These are phyloP conservation scores for Rhizoclosmatium sp. DNA, from an alignment of 192 early-diverging fungal species.

Conservation along the genomic window DNA sequence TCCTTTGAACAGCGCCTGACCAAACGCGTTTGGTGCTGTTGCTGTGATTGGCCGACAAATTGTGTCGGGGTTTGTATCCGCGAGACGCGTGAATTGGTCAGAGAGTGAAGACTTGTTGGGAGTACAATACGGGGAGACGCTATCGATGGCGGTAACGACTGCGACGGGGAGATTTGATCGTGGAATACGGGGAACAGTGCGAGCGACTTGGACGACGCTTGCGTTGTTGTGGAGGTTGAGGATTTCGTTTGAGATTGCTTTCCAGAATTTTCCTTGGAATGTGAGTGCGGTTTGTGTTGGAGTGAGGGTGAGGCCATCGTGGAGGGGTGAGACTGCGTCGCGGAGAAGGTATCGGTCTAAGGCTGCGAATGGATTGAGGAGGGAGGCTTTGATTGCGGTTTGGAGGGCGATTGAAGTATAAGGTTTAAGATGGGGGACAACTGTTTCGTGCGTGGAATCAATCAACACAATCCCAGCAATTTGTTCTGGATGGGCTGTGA, in stretches of 20 bases:
- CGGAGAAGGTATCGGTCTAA: not conserved
- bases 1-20: not conserved
- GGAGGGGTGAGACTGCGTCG: too few relatives aligned
- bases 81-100: not conserved
- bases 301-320: not conserved
- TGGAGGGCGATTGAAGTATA: not conserved
- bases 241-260: slow-evolving; percentile 24
- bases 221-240: not conserved
- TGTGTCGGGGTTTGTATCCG: not conserved
- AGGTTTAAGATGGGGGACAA: not conserved
- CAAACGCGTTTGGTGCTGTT: not conserved
- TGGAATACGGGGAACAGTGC: not conserved
- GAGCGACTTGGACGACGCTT: slow-evolving; percentile 1
- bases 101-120: not conserved
- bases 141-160: not conserved
- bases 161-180: slow-evolving; percentile 13
- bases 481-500: slow-evolving; percentile 21
- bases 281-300: slow-evolving; percentile 7
- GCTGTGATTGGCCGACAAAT: not conserved
- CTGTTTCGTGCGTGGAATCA: slow-evolving; percentile 18
- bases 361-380: slow-evolving; percentile 14
- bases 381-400: not conserved
- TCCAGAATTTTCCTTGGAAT: slow-evolving; percentile 27
- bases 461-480: slow-evolving; percentile 35
- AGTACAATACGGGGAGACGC: slow-evolving; percentile 3